These are phyloP conservation scores for Penicillium steckii DNA, from an alignment of 495 filamentous ascomycete species.

Conservation along the genomic window DNA sequence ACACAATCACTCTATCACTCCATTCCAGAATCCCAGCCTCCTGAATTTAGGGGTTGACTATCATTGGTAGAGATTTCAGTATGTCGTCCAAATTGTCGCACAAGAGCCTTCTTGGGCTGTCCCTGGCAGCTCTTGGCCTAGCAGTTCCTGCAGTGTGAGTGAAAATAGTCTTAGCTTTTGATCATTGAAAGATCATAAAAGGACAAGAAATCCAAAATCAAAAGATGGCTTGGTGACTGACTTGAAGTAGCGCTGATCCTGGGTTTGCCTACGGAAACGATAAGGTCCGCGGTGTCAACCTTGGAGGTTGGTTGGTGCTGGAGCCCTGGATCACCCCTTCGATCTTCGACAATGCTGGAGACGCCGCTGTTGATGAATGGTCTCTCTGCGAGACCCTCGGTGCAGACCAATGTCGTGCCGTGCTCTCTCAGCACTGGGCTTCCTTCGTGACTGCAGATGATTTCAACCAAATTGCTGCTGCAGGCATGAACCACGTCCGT, in stretches of 20 bases:
- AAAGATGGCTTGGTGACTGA: not conserved
- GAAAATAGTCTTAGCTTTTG: not conserved
- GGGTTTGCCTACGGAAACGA: slow-evolving; percentile 44
- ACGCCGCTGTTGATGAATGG: slow-evolving; percentile 62
- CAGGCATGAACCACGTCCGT: slow-evolving; percentile 72
- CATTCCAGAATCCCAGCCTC: slow-evolving; percentile 29
- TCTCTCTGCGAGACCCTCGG: slow-evolving; percentile 54
- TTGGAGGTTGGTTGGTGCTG: slow-evolving; percentile 58
- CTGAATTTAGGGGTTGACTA: slow-evolving; percentile 15
- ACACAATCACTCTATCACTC: slow-evolving; percentile 20
- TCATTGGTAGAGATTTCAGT: slow-evolving; percentile 18
- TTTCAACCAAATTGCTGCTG: slow-evolving; percentile 61
- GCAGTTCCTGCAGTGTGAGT: slow-evolving; percentile 41
- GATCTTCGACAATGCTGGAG: slow-evolving; percentile 51
- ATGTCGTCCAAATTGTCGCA: slow-evolving; percentile 37
- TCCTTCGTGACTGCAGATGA: slow-evolving; percentile 66
- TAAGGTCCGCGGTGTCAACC: slow-evolving; percentile 55
- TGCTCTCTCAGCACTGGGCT: slow-evolving; percentile 57
- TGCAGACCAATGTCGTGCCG: slow-evolving; percentile 42
- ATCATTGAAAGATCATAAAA: too few relatives aligned
- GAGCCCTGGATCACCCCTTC: slow-evolving; percentile 69
- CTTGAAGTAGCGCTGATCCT: slow-evolving; percentile 27
- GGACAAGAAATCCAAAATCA: not conserved
- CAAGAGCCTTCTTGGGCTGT: slow-evolving; percentile 36
- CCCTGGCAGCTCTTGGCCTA: slow-evolving; percentile 29